Conservation (phyloP, 176 grass and related monocot species). For the Oryza glumipatula region DNA sequence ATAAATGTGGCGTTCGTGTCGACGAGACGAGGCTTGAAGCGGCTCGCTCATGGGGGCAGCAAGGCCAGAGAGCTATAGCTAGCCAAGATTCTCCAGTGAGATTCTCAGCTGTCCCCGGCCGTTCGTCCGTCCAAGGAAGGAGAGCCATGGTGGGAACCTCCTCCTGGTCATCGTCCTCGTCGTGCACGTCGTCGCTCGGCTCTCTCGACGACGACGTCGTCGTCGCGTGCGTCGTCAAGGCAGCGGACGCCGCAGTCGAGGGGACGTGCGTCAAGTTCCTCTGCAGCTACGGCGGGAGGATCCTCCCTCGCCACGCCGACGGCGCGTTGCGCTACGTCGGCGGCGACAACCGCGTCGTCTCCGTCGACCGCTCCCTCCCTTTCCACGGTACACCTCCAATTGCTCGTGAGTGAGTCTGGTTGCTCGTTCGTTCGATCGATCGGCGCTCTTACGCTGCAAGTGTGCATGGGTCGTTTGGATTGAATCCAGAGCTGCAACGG, state of each 20-base stretch:
- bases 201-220: constrained; percentile 32
- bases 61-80: too few species aligned
- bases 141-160: constrained; percentile 23
- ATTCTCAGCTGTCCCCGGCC: background rate
- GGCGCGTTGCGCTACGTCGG: constrained; percentile 80
- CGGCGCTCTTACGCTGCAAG: background rate
- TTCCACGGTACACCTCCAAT: constrained; percentile 49
- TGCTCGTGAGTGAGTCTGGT: background rate
- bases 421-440: background rate
- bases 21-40: too few species aligned
- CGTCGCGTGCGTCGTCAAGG: constrained; percentile 8
- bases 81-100: too few species aligned
- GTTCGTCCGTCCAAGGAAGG: background rate
- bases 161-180: constrained; percentile 42
- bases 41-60: too few species aligned
- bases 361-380: constrained; percentile 51
- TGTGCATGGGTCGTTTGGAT: background rate
- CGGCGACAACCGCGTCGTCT: constrained; percentile 74
- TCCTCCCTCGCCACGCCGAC: constrained; percentile 73
- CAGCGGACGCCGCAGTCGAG: background rate
- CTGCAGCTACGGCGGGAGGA: constrained; percentile 82
- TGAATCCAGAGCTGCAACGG: constrained; percentile 55
- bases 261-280: constrained; percentile 61
- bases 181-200: constrained; percentile 36
- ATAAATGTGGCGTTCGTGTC: too few species aligned